Evolutionary conservation across 2,329 filamentous ascomycete species (phyloP).

Genomic region (Decorospora gaudefroyi): DNA sequence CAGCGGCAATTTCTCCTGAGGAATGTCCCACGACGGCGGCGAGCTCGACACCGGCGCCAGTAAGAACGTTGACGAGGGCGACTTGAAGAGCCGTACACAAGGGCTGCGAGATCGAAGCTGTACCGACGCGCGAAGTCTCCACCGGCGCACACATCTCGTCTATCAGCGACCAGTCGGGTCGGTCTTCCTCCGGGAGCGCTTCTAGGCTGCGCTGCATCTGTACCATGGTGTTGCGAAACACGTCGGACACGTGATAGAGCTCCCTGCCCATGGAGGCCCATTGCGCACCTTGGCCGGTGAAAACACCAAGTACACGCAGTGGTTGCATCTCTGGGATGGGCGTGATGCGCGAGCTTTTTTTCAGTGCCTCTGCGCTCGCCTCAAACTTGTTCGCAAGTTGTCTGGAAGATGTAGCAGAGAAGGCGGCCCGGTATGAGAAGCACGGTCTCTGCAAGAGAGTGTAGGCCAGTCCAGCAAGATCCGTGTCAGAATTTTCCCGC

Average conservation of each 20-base stretch:
- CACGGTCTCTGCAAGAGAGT: no score
- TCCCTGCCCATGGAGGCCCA: neutral
- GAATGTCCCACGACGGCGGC: conserved; percentile 50
- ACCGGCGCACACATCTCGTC: conserved; percentile 10
- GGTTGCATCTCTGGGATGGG: conserved; percentile 2
- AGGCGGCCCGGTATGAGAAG: no score
- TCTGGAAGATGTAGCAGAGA: no score
- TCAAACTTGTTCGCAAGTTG: neutral
- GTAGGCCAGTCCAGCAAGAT: no score
- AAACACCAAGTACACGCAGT: neutral
- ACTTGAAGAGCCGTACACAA: conserved; percentile 48
- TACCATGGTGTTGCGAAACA: neutral
- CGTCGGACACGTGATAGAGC: neutral
- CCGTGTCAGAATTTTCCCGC: no score
- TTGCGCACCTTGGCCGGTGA: neutral
- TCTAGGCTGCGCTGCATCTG: conserved; percentile 1
- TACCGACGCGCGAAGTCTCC: conserved; percentile 4
- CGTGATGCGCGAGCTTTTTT: neutral
- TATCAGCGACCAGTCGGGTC: neutral
- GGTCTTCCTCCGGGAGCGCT: conserved; percentile 2
- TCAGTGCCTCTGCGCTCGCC: neutral
- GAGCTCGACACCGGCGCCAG: conserved; percentile 31
- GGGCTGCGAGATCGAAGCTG: conserved; percentile 35
- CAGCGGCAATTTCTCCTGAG: no score
- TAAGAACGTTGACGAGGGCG: conserved; percentile 36